Conservation (phyloP, 495 filamentous ascomycete genomes). For the Cairneyella variabilis region DNA sequence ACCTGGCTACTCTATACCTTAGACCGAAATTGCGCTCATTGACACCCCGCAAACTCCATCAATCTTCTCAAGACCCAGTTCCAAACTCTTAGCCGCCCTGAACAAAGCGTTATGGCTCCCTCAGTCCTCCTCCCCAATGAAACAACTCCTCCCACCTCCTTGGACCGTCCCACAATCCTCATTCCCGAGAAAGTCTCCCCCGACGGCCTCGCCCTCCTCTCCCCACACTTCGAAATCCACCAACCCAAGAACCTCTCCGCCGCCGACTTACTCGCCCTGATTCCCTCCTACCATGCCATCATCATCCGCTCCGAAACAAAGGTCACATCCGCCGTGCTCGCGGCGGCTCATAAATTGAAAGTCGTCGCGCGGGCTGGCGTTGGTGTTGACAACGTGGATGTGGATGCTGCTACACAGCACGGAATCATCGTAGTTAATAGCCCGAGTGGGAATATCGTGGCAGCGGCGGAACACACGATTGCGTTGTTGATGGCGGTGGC, state of each 20-base stretch:
- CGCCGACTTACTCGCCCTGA: conserved; percentile 52
- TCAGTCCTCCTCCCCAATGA: conserved; percentile 25
- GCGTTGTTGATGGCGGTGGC: conserved; percentile 64
- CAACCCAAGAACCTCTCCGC: conserved; percentile 51
- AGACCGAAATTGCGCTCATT: too few relatives aligned
- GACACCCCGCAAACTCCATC: too few relatives aligned
- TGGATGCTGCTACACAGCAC: conserved; percentile 56
- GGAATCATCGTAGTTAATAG: conserved; percentile 71
- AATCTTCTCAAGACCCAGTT: too few relatives aligned
- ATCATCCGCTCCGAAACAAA: conserved; percentile 72
- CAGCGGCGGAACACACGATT: conserved; percentile 67
- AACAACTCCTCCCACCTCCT: conserved; percentile 9
- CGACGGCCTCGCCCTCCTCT: conserved; percentile 62
- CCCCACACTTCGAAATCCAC: conserved; percentile 53
- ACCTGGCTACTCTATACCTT: not conserved
- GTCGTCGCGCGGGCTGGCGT: conserved; percentile 74
- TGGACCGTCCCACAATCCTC: conserved; percentile 51
- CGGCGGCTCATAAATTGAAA: conserved; percentile 54
- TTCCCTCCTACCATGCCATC: conserved; percentile 61
- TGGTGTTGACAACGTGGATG: conserved; percentile 74
- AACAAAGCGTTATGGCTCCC: conserved; percentile 32
- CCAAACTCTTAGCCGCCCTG: too few relatives aligned
- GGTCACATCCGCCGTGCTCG: conserved; percentile 56
- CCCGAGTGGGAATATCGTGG: conserved; percentile 65
- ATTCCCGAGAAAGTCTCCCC: conserved; percentile 71